phyloP scores from a whole-genome alignment of 345 rosid genomes.

The Citrus maxima region DNA sequence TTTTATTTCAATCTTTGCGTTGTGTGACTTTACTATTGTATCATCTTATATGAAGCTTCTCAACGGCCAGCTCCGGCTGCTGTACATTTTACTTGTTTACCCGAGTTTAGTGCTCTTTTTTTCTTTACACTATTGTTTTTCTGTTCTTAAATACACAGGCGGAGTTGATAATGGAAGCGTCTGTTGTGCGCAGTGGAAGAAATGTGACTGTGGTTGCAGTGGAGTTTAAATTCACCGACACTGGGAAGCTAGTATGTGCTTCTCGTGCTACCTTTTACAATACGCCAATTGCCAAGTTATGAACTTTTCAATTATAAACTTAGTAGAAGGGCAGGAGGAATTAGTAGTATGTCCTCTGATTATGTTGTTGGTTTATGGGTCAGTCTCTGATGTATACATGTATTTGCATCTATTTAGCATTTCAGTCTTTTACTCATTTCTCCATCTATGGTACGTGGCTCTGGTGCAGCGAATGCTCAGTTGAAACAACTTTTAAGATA shows the following conservation, averaged over 20 bases:
- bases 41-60: neutral
- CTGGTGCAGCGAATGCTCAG: too few species aligned
- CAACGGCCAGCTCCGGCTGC: neutral
- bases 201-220: constrained; percentile 55
- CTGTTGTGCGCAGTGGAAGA: constrained; percentile 69
- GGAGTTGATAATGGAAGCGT: constrained; percentile 53
- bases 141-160: constrained; percentile 28
- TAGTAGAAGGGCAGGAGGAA: neutral
- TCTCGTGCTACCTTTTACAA: constrained; percentile 69
- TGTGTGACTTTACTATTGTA: neutral
- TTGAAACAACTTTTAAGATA: too few species aligned
- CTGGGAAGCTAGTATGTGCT: constrained; percentile 43
- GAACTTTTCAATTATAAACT: neutral
- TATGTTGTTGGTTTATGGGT: too few species aligned
- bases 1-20: too few species aligned
- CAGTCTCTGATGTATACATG: too few species aligned
- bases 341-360: too few species aligned
- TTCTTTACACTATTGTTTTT: neutral
- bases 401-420: neutral
- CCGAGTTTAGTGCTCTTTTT: neutral
- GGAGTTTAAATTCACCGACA: constrained; percentile 52
- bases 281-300: constrained; percentile 31
- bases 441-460: neutral
- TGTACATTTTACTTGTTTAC: neutral
- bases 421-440: neutral